Evolutionary conservation across 1,284 basidiomycete species (phyloP).

Genomic region (Trametes hirsuta): DNA sequence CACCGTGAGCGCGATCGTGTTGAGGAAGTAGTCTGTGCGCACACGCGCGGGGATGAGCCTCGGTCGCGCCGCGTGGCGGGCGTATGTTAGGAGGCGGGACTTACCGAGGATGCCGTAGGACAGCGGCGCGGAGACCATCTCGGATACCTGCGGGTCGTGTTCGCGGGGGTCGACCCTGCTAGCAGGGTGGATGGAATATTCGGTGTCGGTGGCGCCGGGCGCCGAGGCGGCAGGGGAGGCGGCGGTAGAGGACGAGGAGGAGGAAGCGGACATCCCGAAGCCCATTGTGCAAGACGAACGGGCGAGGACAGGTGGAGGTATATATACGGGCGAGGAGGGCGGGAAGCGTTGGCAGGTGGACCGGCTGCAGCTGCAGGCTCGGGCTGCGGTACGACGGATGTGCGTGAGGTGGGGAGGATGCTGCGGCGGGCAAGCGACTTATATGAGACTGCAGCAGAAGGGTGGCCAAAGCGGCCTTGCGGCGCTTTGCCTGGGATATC

Average conservation of each 20-base stretch:
- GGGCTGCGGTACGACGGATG: constrained; percentile 1
- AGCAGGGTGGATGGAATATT: constrained; percentile 11
- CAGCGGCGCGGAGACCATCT: constrained; percentile 13
- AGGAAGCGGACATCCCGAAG: background rate
- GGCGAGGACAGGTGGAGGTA: background rate
- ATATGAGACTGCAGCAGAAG: background rate
- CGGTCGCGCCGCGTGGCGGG: background rate
- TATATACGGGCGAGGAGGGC: background rate
- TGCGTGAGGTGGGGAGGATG: background rate
- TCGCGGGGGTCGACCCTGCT: constrained; percentile 5
- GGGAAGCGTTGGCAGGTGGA: background rate
- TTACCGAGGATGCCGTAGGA: constrained; percentile 50
- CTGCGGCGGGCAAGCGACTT: constrained; percentile 7
- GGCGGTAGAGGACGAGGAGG: background rate
- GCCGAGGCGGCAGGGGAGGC: background rate
- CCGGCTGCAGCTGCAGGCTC: constrained; percentile 8
- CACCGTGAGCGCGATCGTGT: constrained; percentile 10
- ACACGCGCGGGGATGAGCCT: background rate
- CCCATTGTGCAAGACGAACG: constrained; percentile 1
- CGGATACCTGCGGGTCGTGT: constrained; percentile 12
- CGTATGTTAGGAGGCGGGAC: constrained; percentile 28
- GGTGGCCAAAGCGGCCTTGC: constrained; percentile 17
- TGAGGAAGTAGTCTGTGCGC: constrained; percentile 21
- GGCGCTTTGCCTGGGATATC: constrained; percentile 5
- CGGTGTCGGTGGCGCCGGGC: background rate